Conservation (phyloP, 352 stramenopile species). For the Globisporangium perplexum region DNA sequence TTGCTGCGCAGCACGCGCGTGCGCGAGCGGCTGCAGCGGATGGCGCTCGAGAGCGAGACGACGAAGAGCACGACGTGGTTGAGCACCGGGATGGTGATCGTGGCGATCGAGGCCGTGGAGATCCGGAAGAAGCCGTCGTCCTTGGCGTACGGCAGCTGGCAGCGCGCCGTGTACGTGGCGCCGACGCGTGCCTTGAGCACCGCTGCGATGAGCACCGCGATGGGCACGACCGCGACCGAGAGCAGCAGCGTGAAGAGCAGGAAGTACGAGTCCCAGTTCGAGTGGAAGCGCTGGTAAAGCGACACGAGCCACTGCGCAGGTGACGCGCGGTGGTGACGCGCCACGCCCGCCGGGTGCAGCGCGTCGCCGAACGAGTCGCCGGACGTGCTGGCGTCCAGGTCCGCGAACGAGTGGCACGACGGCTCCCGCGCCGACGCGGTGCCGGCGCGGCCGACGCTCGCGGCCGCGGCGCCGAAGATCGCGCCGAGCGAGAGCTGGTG, state of each 20-base stretch:
- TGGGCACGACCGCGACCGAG: constrained; percentile 37
- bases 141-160: constrained; percentile 26
- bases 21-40: constrained; percentile 74
- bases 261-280: constrained; percentile 78
- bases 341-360: constrained; percentile 7
- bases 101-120: constrained; percentile 38
- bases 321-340: constrained; percentile 1
- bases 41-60: constrained; percentile 53
- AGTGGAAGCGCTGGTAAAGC: constrained; percentile 47
- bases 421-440: constrained; percentile 10
- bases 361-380: constrained; percentile 12
- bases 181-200: constrained; percentile 23
- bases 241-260: constrained; percentile 47
- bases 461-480: constrained; percentile 6
- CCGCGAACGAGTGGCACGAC: constrained; percentile 21
- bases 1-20: constrained; percentile 58
- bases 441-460: constrained; percentile 3
- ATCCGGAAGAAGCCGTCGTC: constrained; percentile 16
- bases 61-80: constrained; percentile 71
- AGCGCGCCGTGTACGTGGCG: constrained; percentile 35
- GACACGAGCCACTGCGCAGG: constrained; percentile 20
- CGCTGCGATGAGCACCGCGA: constrained; percentile 33
- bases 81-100: constrained; percentile 47
- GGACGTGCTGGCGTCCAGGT: constrained; percentile 12
- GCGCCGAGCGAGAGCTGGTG: constrained; percentile 12